Conservation (phyloP, 352 stramenopile genomes). For the Globisporangium nagaii region DNA sequence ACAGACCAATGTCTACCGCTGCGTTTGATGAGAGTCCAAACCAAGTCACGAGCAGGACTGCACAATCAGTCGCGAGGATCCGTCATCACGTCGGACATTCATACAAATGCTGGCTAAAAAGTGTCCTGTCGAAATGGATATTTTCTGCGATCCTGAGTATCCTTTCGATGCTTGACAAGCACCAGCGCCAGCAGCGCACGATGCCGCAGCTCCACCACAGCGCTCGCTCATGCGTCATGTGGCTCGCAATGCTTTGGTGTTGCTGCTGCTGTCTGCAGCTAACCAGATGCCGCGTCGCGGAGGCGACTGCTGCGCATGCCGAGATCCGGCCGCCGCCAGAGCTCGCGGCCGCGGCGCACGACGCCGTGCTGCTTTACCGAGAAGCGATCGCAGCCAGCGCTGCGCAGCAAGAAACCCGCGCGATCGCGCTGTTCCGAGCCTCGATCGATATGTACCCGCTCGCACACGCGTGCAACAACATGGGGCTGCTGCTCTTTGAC, state of each 20-base stretch:
- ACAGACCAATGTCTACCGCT: no score
- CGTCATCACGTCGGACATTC: no score
- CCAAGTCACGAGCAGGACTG: no score
- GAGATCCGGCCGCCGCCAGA: neutral
- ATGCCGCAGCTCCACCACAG: no score
- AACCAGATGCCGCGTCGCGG: neutral
- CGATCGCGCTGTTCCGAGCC: slow-evolving; percentile 32
- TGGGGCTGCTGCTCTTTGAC: slow-evolving; percentile 54
- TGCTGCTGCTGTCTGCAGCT: neutral
- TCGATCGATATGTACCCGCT: slow-evolving; percentile 51
- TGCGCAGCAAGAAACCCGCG: slow-evolving; percentile 6
- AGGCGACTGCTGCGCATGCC: neutral
- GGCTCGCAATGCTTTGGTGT: neutral
- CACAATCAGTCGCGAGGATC: no score
- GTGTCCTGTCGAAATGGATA: no score
- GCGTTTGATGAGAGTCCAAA: no score
- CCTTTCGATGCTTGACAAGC: no score
- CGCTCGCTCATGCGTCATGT: no score
- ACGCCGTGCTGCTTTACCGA: slow-evolving; percentile 25
- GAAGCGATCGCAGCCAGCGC: slow-evolving; percentile 8
- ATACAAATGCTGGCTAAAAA: no score
- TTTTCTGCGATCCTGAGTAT: no score
- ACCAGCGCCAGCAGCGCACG: no score
- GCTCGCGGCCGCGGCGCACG: neutral
- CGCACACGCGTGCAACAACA: slow-evolving; percentile 70